Evolutionary conservation across 2,329 filamentous ascomycete species (phyloP).

Genomic region (Zymoseptoria brevis): DNA sequence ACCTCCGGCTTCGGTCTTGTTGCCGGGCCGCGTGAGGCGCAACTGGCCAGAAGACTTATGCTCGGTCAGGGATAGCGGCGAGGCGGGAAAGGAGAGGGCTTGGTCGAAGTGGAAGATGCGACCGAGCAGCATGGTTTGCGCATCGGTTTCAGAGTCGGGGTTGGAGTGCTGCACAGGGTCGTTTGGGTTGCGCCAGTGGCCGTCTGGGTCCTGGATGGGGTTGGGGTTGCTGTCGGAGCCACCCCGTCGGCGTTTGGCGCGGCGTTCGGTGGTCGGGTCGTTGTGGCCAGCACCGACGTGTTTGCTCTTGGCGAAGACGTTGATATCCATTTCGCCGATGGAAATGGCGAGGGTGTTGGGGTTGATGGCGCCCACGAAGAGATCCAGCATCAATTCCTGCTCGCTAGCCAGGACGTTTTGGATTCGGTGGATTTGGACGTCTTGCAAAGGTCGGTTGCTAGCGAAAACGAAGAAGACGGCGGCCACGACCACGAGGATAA

Average conservation of each 20-base stretch:
- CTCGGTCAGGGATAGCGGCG: slow-evolving; percentile 67
- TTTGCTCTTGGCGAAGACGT: slow-evolving; percentile 89
- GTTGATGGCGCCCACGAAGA: slow-evolving; percentile 81
- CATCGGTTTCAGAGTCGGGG: slow-evolving; percentile 46
- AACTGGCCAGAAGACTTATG: slow-evolving; percentile 75
- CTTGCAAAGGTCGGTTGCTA: slow-evolving; percentile 76
- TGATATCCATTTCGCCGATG: slow-evolving; percentile 78
- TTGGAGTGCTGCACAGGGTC: slow-evolving; percentile 37
- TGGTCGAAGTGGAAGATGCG: slow-evolving; percentile 82
- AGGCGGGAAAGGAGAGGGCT: slow-evolving; percentile 79
- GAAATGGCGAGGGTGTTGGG: slow-evolving; percentile 86
- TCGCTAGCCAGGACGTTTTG: slow-evolving; percentile 87
- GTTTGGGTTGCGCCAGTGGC: slow-evolving; percentile 21
- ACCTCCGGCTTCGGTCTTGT: slow-evolving; percentile 74
- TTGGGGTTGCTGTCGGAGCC: slow-evolving; percentile 7
- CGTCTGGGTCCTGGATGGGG: slow-evolving; percentile 18
- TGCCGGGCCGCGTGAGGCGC: slow-evolving; percentile 73
- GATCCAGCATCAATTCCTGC: slow-evolving; percentile 89
- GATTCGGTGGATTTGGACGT: slow-evolving; percentile 71
- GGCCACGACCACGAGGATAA: slow-evolving; percentile 74
- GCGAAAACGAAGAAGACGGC: slow-evolving; percentile 84
- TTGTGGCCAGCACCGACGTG: slow-evolving; percentile 54
- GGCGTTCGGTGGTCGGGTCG: slow-evolving; percentile 3
- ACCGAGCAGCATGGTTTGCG: slow-evolving; percentile 86
- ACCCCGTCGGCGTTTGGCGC: slow-evolving; percentile 4